Evolutionary conservation across 768 basidiomycete genomes (phyloP).

Genomic region (Clathrus columnatus): DNA sequence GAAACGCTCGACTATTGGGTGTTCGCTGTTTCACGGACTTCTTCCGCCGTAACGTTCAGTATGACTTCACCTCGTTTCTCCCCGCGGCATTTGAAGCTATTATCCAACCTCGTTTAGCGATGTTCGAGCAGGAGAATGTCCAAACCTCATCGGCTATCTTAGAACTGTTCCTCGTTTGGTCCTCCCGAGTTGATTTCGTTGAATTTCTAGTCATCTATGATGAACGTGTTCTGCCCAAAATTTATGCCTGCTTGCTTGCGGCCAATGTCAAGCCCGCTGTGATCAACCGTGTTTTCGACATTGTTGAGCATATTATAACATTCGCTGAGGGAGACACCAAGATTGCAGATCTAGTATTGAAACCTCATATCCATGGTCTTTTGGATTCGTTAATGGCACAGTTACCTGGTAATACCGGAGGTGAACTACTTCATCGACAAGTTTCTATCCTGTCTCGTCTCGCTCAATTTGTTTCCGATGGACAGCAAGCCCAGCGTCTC

Average conservation of each 20-base stretch:
- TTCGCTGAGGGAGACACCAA: conserved; percentile 42
- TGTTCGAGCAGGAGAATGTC: conserved; percentile 76
- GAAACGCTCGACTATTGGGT: conserved; percentile 72
- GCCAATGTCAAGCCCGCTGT: conserved; percentile 83
- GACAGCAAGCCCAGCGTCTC: conserved; percentile 63
- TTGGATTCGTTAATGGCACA: conserved; percentile 43
- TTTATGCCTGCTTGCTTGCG: conserved; percentile 75
- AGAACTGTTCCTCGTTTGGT: conserved; percentile 78
- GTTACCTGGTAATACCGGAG: conserved; percentile 22
- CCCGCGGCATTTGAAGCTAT: conserved; percentile 53
- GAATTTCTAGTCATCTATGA: conserved; percentile 65
- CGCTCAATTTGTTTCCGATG: conserved; percentile 62
- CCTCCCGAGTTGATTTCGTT: conserved; percentile 46
- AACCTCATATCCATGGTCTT: conserved; percentile 62
- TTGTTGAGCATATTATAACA: conserved; percentile 62
- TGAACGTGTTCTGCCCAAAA: conserved; percentile 54
- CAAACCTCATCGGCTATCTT: conserved; percentile 86
- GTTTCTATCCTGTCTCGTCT: conserved; percentile 74
- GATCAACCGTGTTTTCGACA: conserved; percentile 72
- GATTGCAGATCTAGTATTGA: conserved; percentile 46
- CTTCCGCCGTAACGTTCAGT: conserved; percentile 63
- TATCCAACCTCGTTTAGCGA: conserved; percentile 74
- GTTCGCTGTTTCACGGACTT: conserved; percentile 84
- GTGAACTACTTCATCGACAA: conserved; percentile 65
- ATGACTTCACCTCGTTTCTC: conserved; percentile 72